Evolutionary conservation across 495 filamentous ascomycete genomes (phyloP), one percentile per base, ranked within the genome.

Genomic region (Trichoderma reesei): DNA sequence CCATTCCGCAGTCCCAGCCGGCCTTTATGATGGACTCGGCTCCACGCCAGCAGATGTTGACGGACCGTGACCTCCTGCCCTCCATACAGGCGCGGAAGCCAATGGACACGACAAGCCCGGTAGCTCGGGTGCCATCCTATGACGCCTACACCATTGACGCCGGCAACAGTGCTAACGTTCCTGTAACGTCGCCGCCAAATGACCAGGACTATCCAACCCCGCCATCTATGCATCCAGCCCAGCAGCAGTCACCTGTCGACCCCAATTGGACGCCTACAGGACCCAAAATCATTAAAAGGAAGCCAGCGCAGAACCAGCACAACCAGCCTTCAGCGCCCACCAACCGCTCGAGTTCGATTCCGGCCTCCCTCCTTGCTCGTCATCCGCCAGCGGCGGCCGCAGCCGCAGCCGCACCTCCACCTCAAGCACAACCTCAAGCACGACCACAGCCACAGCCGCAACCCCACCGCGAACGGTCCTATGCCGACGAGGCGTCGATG

Each of bases 401-500:
- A 14, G 59, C 39, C 36, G 63, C 72, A 18, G 66, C 68, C 37
- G 68, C 67, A 37, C 61, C 64, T 14, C 26, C 26, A 26, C 26
- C 26, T 26, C 26, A 26, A 26, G 26, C 26, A 26, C 26, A 26
- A 26, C 26, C 26, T 26, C 26, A 26, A 26, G 26, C 26, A 26
- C 26, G 26, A 26, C 26, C 26, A 26, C 26, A 26, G 26, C 26
- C 26, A 26, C 26, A 26, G 26, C 26, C 51, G 64, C 44, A 48
- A 67, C 18, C 39, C 67, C 8, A 64, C 69, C 20, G 26, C 51
- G 33, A 10, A 33, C 26, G 26, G 31, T n/a, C 66, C 48, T 18
- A 48, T 48, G 13, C 64, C 39, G 64, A 67, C 60, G 73, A 76
- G 7, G 67, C 69, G 14, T 78, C 73, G 72, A 68, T 73, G 16